Evolutionary conservation across 2,329 filamentous ascomycete genomes (phyloP).

Genomic region (Aspergillus tubingensis): DNA sequence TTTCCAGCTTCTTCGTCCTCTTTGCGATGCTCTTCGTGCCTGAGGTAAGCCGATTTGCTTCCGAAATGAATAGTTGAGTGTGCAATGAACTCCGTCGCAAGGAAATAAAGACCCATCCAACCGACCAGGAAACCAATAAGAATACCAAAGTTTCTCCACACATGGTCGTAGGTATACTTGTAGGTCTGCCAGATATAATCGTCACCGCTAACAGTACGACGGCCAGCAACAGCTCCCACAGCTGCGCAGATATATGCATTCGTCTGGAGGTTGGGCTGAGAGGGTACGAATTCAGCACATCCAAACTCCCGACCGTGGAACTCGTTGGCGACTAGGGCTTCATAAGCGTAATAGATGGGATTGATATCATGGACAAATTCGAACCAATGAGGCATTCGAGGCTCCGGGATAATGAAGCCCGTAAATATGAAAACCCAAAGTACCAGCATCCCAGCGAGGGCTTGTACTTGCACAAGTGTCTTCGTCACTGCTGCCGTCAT

Average conservation of each 20-base stretch:
- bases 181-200: slow-evolving; percentile 57
- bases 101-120: slow-evolving; percentile 62
- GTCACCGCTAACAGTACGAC: slow-evolving; percentile 59
- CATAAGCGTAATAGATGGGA: slow-evolving; percentile 77
- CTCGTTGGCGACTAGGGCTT: slow-evolving; percentile 80
- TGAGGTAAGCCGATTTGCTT: slow-evolving; percentile 11
- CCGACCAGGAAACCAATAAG: slow-evolving; percentile 63
- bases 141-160: slow-evolving; percentile 71
- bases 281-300: slow-evolving; percentile 51
- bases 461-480: slow-evolving; percentile 61
- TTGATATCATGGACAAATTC: slow-evolving; percentile 79
- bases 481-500: slow-evolving; percentile 73
- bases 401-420: slow-evolving; percentile 45
- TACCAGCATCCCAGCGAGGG: slow-evolving; percentile 54
- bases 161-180: slow-evolving; percentile 59
- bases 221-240: slow-evolving; percentile 59
- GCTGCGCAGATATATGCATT: slow-evolving; percentile 57
- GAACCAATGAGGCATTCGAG: slow-evolving; percentile 72
- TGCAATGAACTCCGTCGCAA: slow-evolving; percentile 42
- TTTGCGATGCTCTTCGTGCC: neutral
- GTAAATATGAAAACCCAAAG: slow-evolving; percentile 50
- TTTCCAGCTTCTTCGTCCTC: slow-evolving; percentile 9
- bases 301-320: slow-evolving; percentile 66
- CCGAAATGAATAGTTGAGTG: slow-evolving; percentile 68
- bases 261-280: slow-evolving; percentile 41